Conservation (phyloP, 495 filamentous ascomycete species). For the Tetracladium marchalianum region DNA sequence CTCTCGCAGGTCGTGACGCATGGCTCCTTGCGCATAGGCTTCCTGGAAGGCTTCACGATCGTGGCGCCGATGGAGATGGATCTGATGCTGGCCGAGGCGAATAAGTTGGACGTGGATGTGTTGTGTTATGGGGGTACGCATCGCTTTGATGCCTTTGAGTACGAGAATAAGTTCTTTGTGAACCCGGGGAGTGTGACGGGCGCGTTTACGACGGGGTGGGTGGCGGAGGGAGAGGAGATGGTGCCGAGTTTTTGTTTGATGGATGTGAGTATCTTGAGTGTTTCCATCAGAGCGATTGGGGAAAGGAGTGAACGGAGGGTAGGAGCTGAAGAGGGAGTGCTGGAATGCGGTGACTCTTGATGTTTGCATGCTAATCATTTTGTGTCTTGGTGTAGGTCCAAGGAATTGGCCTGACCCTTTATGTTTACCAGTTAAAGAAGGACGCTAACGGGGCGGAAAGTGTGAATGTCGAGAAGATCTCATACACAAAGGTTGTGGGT, state of each 20-base stretch:
- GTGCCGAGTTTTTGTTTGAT: constrained; percentile 96
- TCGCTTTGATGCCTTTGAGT: constrained; percentile 94
- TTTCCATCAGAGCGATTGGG: neutral
- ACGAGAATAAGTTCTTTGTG: constrained; percentile 97
- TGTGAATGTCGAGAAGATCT: constrained; percentile 95
- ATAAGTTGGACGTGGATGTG: constrained; percentile 91
- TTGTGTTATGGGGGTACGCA: constrained; percentile 97
- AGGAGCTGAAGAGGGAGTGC: too few relatives aligned
- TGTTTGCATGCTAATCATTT: neutral
- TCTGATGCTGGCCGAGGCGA: constrained; percentile 80
- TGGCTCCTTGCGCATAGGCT: constrained; percentile 86
- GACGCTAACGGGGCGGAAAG: constrained; percentile 83
- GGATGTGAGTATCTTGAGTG: constrained; percentile 63
- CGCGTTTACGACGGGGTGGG: constrained; percentile 54
- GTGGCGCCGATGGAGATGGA: constrained; percentile 88
- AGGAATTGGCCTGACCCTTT: constrained; percentile 91
- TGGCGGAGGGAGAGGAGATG: constrained; percentile 56
- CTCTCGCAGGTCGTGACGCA: constrained; percentile 91
- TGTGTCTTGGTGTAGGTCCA: constrained; percentile 56
- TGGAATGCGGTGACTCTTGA: too few relatives aligned
- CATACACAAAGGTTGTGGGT: constrained; percentile 74
- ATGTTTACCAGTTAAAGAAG: constrained; percentile 93
- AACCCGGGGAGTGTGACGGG: constrained; percentile 95
- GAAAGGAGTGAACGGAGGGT: too few relatives aligned
- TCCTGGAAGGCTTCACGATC: constrained; percentile 93